Evolutionary conservation across 305 asterid genomes (phyloP).

Genomic region (Fraxinus latifolia): DNA sequence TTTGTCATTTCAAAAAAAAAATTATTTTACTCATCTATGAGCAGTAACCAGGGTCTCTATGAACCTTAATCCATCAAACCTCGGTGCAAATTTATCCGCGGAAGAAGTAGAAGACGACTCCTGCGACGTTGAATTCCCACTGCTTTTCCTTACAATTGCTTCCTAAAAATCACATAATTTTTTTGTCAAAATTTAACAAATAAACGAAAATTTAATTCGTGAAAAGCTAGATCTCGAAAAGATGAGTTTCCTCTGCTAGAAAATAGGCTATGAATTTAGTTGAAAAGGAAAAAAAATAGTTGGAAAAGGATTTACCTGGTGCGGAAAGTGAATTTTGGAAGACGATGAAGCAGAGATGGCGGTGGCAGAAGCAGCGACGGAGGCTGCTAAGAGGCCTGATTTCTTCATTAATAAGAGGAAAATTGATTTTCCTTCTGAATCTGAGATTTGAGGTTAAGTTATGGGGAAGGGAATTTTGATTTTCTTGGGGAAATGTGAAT

Average conservation of each 20-base stretch:
- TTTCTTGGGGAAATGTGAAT: not conserved
- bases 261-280: not conserved
- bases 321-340: slow-evolving; percentile 31
- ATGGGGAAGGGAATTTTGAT: not conserved
- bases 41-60: slow-evolving; percentile 75
- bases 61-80: slow-evolving; percentile 76
- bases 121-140: slow-evolving; percentile 34
- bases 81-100: slow-evolving; percentile 68
- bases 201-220: not conserved
- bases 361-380: slow-evolving; percentile 64
- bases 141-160: slow-evolving; percentile 24
- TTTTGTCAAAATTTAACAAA: not conserved
- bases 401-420: slow-evolving; percentile 31
- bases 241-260: not conserved
- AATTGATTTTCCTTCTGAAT: not conserved
- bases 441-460: not conserved
- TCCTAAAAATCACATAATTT: slow-evolving; percentile 18
- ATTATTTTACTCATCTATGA: slow-evolving; percentile 42
- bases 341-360: slow-evolving; percentile 36
- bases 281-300: not conserved
- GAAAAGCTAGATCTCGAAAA: not conserved
- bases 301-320: slow-evolving; percentile 19
- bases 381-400: slow-evolving; percentile 47
- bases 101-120: slow-evolving; percentile 22
- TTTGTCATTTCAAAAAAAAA: not conserved